Base-by-base conservation (phyloP, 2,329 filamentous ascomycete genomes). In the Hypoxylon sp. region DNA sequence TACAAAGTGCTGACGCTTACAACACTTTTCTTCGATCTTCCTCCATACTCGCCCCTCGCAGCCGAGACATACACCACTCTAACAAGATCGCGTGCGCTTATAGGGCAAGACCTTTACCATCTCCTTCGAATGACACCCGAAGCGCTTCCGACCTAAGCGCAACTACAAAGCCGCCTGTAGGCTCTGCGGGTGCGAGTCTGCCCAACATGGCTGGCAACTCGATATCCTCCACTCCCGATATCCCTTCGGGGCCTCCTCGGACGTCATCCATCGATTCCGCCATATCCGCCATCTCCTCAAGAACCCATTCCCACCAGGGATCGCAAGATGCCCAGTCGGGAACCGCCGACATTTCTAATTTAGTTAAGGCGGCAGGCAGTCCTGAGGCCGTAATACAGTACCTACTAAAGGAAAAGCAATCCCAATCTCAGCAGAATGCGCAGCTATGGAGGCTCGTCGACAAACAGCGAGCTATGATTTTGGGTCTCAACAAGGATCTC, bases 401-500 rank as follows among this genome's bases (percentile, higher is more conserved):
- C 75, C 83, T 99, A 55, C 83, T 98, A 71, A 97, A 93, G 78
- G 96, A 99, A 78, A 98, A 98, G 80, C 90, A 95, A 70, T 92
- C 93, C 54, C 92, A 94, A 61, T 89, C 93, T 4, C 91, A 93
- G 73, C 96, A 98, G 77, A 98, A 98, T 78, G 86, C 91, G 17
- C 95, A 99, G 79, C 83, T 99, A 75, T 99, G 96, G 96, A 91
- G 94, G 56, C 83, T 99, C 51, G 94, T 99, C 55, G 95, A 98
- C 79, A 98, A 99, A 83, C 96, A 99, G 80, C 88, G 95, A 69
- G 90, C 94, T 14, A 95, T 99, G 90, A 94, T 99, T 61, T 81
- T 97, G 20, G 95, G 95, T 6, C 85, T 99, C 70, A 98, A 98
- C 77, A 97, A 96, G 79, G 96, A 99, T 78, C 84, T 99, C 11